A percentile compares a stretch with the other conserved stretches of the same genome.
Conservation (phyloP, 495 filamentous ascomycete species). For the Aspergillus heteromorphus region DNA sequence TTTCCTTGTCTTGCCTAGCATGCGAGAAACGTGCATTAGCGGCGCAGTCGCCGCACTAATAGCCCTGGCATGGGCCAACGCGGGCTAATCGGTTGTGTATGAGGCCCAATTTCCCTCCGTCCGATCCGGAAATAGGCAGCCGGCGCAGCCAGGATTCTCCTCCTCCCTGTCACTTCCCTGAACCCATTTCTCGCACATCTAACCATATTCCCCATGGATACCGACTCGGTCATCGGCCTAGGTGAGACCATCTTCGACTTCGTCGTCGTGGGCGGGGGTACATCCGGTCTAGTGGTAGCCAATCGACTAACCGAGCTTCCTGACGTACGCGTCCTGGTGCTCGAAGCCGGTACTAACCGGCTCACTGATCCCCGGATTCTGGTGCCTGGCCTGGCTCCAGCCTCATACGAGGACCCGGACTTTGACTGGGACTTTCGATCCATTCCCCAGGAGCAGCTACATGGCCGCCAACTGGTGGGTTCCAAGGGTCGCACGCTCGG, state of each 20-base stretch:
- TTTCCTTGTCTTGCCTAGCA: no score
- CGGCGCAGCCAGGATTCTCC: no score
- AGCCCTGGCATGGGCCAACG: no score
- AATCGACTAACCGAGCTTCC: conserved; percentile 42
- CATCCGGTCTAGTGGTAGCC: conserved; percentile 44
- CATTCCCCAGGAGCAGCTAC: conserved; percentile 35
- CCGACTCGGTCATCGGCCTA: no score
- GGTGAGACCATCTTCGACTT: background rate
- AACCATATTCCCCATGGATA: no score
- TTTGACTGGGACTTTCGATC: conserved; percentile 53
- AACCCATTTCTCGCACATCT: no score
- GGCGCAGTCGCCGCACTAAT: no score
- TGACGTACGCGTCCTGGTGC: conserved; percentile 39
- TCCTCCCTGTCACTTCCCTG: no score
- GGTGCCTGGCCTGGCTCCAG: conserved; percentile 35
- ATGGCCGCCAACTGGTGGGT: conserved; percentile 14
- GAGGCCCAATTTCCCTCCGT: no score
- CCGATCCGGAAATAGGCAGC: no score
- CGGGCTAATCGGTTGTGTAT: no score
- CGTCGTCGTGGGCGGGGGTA: conserved; percentile 34
- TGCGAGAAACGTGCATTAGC: no score
- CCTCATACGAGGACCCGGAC: conserved; percentile 22
- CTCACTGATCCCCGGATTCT: conserved; percentile 35
- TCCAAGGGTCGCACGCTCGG: conserved; percentile 50
- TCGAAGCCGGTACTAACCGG: conserved; percentile 49